Conservation (phyloP, 768 basidiomycete species). For the Xerocomellus amylosporus region DNA sequence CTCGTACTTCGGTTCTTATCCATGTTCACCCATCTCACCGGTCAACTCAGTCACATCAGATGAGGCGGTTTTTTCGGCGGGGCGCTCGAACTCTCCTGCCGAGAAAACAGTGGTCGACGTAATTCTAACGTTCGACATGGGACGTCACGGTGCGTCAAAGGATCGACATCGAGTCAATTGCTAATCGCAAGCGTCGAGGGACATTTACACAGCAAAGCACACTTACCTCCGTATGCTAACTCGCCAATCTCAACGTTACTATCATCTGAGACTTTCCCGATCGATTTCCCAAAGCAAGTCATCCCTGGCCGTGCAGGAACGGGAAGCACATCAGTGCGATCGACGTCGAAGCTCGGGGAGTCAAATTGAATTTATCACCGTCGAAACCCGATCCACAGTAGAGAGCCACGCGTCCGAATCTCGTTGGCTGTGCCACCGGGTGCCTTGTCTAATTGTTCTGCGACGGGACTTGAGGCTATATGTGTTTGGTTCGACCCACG, state of each 20-base stretch:
- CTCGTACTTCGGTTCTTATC: background rate
- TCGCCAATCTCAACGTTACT: conserved; percentile 13
- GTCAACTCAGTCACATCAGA: background rate
- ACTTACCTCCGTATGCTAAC: conserved; percentile 5
- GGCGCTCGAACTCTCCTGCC: background rate
- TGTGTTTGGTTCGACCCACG: conserved; percentile 10
- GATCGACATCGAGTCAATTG: conserved; percentile 17
- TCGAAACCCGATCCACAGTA: conserved; percentile 13
- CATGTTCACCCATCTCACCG: background rate
- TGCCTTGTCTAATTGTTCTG: conserved; percentile 18
- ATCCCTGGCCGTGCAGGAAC: conserved; percentile 17
- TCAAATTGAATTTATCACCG: conserved; percentile 15
- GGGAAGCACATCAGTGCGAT: conserved; percentile 20
- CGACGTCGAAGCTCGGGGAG: conserved; percentile 22
- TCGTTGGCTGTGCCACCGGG: conserved; percentile 20
- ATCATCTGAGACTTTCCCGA: conserved; percentile 6
- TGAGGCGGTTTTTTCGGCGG: background rate
- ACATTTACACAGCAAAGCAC: background rate
- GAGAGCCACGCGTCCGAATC: conserved; percentile 20
- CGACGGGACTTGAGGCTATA: conserved; percentile 10
- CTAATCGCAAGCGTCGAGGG: conserved; percentile 2
- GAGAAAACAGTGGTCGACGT: background rate
- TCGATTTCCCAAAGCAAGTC: conserved; percentile 21
- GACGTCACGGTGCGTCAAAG: conserved; percentile 1
- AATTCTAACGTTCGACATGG: background rate